Evolutionary conservation across 2,329 filamentous ascomycete genomes (phyloP).

Genomic region (Plectosphaerella plurivora): DNA sequence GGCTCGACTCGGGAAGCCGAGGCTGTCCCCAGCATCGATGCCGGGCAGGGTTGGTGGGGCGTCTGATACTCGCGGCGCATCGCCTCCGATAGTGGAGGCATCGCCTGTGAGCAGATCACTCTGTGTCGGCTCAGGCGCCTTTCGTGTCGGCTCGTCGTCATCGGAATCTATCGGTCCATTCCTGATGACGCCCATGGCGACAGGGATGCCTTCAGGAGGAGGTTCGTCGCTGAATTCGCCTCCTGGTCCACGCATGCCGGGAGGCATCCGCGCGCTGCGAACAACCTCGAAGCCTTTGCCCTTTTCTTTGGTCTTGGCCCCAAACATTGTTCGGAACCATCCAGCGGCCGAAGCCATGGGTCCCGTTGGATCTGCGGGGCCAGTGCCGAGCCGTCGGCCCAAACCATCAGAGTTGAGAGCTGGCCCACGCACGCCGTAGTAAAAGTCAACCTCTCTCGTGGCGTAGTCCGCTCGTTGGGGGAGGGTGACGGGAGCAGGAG

Average conservation of each 20-base stretch:
- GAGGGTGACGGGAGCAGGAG: slow-evolving; percentile 37
- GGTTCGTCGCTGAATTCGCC: slow-evolving; percentile 60
- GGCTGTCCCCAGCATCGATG: slow-evolving; percentile 53
- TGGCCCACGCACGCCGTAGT: slow-evolving; percentile 87
- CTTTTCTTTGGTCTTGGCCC: slow-evolving; percentile 87
- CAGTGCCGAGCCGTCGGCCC: slow-evolving; percentile 83
- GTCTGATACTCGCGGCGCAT: slow-evolving; percentile 36
- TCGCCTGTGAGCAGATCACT: slow-evolving; percentile 39
- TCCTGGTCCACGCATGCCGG: slow-evolving; percentile 58
- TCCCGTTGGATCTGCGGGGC: slow-evolving; percentile 89
- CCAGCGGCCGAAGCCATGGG: slow-evolving; percentile 84
- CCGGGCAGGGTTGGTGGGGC: slow-evolving; percentile 54
- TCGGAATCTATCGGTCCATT: slow-evolving; percentile 63
- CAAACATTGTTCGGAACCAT: slow-evolving; percentile 78
- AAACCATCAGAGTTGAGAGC: slow-evolving; percentile 78
- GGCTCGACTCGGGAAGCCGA: slow-evolving; percentile 60
- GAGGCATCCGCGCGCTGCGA: slow-evolving; percentile 79
- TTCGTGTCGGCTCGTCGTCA: slow-evolving; percentile 34
- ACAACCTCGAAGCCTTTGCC: slow-evolving; percentile 97
- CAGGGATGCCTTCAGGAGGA: slow-evolving; percentile 61
- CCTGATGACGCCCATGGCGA: slow-evolving; percentile 56
- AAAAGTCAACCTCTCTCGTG: slow-evolving; percentile 93
- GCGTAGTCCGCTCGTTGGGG: slow-evolving; percentile 76
- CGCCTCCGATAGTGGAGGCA: slow-evolving; percentile 38
- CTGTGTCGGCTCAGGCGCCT: slow-evolving; percentile 12